These are phyloP conservation scores for Globisporangium paddicum DNA, from an alignment of 352 stramenopile genomes.

Conservation along the genomic window DNA sequence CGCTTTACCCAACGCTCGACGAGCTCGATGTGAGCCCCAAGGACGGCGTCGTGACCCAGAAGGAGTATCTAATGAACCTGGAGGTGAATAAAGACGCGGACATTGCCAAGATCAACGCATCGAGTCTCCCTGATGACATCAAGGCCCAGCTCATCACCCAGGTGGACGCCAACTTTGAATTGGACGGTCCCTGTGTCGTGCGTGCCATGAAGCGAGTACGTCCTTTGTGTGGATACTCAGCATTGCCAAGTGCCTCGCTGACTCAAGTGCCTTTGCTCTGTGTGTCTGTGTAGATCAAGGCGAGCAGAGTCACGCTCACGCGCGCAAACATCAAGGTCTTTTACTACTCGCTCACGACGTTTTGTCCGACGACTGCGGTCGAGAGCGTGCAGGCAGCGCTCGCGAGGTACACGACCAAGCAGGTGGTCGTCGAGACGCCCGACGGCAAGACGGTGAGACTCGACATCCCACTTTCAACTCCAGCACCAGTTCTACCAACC, in stretches of 20 bases:
- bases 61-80: conserved; percentile 34
- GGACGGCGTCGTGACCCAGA: conserved; percentile 28
- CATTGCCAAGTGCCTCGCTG: not conserved
- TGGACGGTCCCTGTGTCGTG: conserved; percentile 29
- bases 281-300: conserved; percentile 5
- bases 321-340: conserved; percentile 17
- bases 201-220: conserved; percentile 36
- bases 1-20: conserved; percentile 34
- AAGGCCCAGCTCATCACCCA: conserved; percentile 31
- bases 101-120: conserved; percentile 18
- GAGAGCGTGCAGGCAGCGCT: conserved; percentile 25
- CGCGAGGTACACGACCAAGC: conserved; percentile 17
- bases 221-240: not conserved
- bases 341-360: conserved; percentile 19
- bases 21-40: conserved; percentile 26
- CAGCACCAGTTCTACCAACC: not conserved
- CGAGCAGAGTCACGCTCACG: conserved; percentile 3
- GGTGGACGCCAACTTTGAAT: conserved; percentile 34
- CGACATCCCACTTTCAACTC: not conserved
- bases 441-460: not conserved
- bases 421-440: not conserved
- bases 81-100: conserved; percentile 20
- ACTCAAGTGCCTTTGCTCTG: not conserved
- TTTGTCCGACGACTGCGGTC: conserved; percentile 17
- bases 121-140: conserved; percentile 28